Conservation (phyloP, 75 land plant species). For the Cupressus sempervirens region DNA sequence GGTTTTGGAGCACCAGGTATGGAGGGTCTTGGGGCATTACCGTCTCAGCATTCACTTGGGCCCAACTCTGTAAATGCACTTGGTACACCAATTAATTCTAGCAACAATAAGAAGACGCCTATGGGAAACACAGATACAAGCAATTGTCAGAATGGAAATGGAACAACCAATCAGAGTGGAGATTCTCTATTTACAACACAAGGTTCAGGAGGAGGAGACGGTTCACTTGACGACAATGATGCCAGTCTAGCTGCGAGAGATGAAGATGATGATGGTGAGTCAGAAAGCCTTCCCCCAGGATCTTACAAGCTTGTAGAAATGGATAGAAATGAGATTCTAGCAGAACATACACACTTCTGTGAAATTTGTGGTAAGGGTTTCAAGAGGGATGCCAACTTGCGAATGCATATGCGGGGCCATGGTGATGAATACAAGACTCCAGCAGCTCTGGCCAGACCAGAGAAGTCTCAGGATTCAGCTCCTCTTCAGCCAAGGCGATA, state of each 20-base stretch:
- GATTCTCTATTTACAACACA: neutral
- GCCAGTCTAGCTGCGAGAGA: conserved; percentile 26
- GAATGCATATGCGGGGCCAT: conserved; percentile 94
- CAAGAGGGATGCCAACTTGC: conserved; percentile 78
- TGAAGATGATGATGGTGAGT: conserved; percentile 59
- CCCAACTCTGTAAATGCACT: neutral
- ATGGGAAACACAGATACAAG: neutral
- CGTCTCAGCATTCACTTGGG: conserved; percentile 8
- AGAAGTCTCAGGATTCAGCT: conserved; percentile 31
- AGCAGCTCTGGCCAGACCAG: conserved; percentile 69
- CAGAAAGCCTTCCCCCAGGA: conserved; percentile 68
- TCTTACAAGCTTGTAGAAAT: conserved; percentile 69
- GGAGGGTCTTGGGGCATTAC: neutral
- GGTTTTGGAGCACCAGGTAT: neutral
- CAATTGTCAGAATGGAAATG: neutral
- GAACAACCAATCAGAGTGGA: conserved; percentile 15
- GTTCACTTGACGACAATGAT: conserved; percentile 22
- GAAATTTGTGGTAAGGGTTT: conserved; percentile 79
- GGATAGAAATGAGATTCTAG: conserved; percentile 74
- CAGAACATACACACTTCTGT: conserved; percentile 86
- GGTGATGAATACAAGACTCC: conserved; percentile 82
- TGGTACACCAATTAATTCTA: neutral
- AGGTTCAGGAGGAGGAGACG: conserved; percentile 3
- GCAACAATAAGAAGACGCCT: conserved; percentile 1
- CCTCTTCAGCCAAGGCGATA: conserved; percentile 43